phyloP scores from a whole-genome alignment of 257 asterid genomes.

The Lycium ferocissimum region DNA sequence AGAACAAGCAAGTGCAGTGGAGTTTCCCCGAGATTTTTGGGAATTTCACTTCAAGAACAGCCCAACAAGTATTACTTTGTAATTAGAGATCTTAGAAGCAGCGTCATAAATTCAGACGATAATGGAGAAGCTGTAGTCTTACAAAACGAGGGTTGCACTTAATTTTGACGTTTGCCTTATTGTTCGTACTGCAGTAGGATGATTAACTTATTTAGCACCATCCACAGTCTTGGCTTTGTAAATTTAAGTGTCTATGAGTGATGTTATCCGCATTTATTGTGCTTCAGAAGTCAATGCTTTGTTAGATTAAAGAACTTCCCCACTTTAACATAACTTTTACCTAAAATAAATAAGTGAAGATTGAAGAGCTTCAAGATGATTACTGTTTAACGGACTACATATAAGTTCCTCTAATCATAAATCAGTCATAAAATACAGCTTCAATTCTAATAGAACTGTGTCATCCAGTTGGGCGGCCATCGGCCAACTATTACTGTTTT shows the following conservation, averaged over 20 bases:
- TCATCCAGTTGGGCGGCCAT: no score
- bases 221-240: neutral
- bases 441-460: no score
- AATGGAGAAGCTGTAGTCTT: conserved; percentile 94
- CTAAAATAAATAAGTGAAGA: no score
- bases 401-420: no score
- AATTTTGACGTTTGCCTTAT: conserved; percentile 71
- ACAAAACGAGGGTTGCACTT: conserved; percentile 83
- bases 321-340: no score
- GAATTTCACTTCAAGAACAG: conserved; percentile 84
- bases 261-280: no score
- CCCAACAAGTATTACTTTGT: conserved; percentile 81
- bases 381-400: no score
- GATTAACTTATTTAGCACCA: neutral
- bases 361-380: no score
- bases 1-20: conserved; percentile 64
- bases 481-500: no score
- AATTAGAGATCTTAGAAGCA: conserved; percentile 87
- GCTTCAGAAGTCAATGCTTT: no score
- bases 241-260: neutral
- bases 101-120: conserved; percentile 78
- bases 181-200: conserved; percentile 38
- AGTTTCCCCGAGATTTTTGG: conserved; percentile 90
- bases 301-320: no score
- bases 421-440: no score